Conservation (phyloP, 192 early-diverging fungal species). For the Rhizophagus sp. region DNA sequence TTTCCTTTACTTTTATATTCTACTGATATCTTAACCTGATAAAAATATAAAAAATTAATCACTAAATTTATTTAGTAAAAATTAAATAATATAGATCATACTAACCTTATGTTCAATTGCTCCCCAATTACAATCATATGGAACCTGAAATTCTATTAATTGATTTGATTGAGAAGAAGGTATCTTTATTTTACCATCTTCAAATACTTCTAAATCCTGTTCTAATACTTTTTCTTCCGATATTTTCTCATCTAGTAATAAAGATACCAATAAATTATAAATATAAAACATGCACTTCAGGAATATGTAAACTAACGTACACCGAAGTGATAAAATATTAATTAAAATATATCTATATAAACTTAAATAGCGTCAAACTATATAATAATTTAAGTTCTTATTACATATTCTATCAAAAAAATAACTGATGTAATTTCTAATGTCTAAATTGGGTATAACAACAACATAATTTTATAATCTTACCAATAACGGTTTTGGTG, state of each 20-base stretch:
- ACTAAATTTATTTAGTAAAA: not conserved
- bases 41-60: slow-evolving; percentile 10
- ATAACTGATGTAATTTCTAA: no score
- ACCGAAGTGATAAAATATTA: not conserved
- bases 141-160: slow-evolving; percentile 43
- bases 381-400: not conserved
- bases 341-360: not conserved
- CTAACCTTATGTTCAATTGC: slow-evolving; percentile 40
- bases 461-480: not conserved
- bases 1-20: slow-evolving; percentile 47
- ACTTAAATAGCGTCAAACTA: not conserved
- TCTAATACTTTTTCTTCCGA: slow-evolving; percentile 21
- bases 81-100: not conserved
- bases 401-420: not conserved
- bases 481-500: slow-evolving; percentile 30
- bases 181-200: slow-evolving; percentile 42
- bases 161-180: slow-evolving; percentile 41
- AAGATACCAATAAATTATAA: not conserved
- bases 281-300: not conserved
- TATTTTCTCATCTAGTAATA: slow-evolving; percentile 6
- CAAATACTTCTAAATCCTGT: slow-evolving; percentile 39
- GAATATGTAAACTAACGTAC: not conserved
- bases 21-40: slow-evolving; percentile 49
- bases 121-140: slow-evolving; percentile 45
- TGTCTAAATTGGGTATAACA: not conserved